phyloP scores from a whole-genome alignment of 768 basidiomycete species.

The Termitomyces eurrhizus region DNA sequence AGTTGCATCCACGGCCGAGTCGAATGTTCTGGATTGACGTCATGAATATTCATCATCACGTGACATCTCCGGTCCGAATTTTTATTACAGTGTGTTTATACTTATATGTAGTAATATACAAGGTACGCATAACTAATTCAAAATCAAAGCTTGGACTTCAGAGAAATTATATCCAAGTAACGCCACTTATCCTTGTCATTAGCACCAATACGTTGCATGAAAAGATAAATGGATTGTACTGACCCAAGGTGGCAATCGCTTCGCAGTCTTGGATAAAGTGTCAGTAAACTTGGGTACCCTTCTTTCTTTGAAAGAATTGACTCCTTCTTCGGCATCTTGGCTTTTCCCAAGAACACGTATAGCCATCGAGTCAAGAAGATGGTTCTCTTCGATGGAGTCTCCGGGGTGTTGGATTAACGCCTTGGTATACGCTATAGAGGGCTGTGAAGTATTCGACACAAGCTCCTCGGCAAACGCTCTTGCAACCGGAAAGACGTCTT shows the following conservation, averaged over 20 bases:
- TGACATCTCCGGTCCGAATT: not conserved
- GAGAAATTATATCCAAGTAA: conserved; percentile 12
- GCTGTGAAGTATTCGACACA: conserved; percentile 45
- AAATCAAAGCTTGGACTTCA: conserved; percentile 14
- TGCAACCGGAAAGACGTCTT: conserved; percentile 50
- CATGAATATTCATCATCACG: not conserved
- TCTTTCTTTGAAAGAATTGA: conserved; percentile 44
- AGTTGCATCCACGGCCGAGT: not conserved
- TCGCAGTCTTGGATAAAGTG: conserved; percentile 35
- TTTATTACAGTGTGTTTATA: not conserved
- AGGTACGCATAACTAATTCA: not conserved
- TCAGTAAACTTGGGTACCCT: conserved; percentile 42
- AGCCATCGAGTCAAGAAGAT: conserved; percentile 47
- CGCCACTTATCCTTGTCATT: conserved; percentile 11
- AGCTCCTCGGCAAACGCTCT: conserved; percentile 50
- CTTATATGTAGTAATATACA: no score
- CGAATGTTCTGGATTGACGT: conserved; percentile 13
- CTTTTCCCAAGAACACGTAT: conserved; percentile 36
- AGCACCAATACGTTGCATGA: not conserved
- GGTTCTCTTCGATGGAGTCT: conserved; percentile 48
- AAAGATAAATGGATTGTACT: conserved; percentile 13
- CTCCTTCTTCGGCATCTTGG: conserved; percentile 45
- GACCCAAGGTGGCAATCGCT: conserved; percentile 52
- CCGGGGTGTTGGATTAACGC: conserved; percentile 48
- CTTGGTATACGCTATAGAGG: conserved; percentile 49